Evolutionary conservation across 2,329 filamentous ascomycete genomes (phyloP), one percentile per base, ranked within the genome.

Genomic region (Trichoderma sp.): DNA sequence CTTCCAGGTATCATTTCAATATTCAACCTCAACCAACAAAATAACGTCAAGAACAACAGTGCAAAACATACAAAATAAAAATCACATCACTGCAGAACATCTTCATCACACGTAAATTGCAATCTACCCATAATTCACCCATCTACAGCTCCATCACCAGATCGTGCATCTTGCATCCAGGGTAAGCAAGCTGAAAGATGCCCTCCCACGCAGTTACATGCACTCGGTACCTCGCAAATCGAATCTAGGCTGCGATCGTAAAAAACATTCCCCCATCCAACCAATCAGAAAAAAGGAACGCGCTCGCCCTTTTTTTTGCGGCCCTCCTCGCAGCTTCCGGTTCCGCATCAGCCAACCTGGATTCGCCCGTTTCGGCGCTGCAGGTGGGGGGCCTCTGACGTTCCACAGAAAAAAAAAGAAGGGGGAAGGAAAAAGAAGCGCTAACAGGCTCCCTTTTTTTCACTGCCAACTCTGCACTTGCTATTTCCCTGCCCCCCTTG

Each of bases 381-480:
- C 12, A 27, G 24, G 24, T 60, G 56, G 56, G 12, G 24, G 24
- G 12, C 12, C 14, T 12, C 14, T 29, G 14, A 29, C 56, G 56
- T 31, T 60, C 56, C 27, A 27, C 24, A 16, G 24, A 14, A 11
- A 60, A 27, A 27, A 59, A 31, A 60, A 31, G 27, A 60, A 50
- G 56, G 24, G 56, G 56, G 56, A 16, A 16, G 53, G 24, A 16
- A 12, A 27, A 18, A 27, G 14, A 60, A 60, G 56, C 56, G 24
- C 56, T 29, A 60, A 60, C 35, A 38, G 35, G 18, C 62, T 81
- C 77, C 45, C 63, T 79, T 80, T 81, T 53, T 62, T 38, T 75
- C 65, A 6, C 8, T 33, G 31, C 31, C 31, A 31, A 14, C 50
- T 56, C n/a, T 56, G 50, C 41, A n/a, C 41, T 45, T 45, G 41